Evolutionary conservation across 306 rosid genomes (phyloP).

Genomic region (Hylodesmum podocarpum): DNA sequence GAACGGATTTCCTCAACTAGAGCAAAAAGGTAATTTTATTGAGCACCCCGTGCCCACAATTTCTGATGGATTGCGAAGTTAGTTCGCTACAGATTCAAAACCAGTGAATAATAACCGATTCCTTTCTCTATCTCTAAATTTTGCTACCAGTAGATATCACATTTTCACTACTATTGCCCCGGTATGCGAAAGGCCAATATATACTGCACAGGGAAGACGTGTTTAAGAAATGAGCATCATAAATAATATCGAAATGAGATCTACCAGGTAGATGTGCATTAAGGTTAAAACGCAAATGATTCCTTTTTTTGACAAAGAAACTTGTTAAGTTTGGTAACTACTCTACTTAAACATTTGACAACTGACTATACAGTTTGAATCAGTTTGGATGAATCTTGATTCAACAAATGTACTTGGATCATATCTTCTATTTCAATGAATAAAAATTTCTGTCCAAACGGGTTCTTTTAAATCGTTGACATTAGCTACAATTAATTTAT

Average conservation of each 20-base stretch:
- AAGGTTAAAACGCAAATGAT: constrained; percentile 2
- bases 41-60: background rate
- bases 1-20: background rate
- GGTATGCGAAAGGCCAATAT: background rate
- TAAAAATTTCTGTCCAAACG: background rate
- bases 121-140: background rate
- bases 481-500: background rate
- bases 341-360: background rate
- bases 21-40: background rate
- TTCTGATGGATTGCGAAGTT: background rate
- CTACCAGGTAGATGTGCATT: background rate
- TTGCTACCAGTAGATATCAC: constrained; percentile 11
- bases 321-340: background rate
- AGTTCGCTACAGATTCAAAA: constrained; percentile 14
- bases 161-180: constrained; percentile 11
- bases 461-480: background rate
- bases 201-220: constrained; percentile 17
- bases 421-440: background rate
- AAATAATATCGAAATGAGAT: constrained; percentile 1
- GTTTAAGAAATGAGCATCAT: background rate
- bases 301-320: background rate
- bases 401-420: background rate
- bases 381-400: background rate
- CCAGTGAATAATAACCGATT: background rate
- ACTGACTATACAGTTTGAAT: background rate